Base-by-base conservation (phyloP, 495 filamentous ascomycete genomes). In the Lineolata rhizophorae region DNA sequence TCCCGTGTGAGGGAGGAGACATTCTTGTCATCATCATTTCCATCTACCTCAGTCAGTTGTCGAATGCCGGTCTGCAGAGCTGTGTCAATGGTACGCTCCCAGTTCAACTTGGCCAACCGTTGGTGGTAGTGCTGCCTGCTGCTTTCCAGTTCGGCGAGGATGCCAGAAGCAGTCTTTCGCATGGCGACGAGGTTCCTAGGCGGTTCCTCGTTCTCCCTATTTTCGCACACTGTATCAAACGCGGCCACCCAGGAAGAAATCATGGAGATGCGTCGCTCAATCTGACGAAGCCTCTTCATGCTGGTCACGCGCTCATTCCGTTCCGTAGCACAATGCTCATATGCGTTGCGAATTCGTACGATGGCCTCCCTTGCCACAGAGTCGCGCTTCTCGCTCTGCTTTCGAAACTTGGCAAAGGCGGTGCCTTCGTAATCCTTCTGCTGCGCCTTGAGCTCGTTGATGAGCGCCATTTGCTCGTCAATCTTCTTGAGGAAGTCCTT, bases 401-500 rank as follows among this genome's bases (percentile, higher is more conserved):
- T 92, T 42, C 66, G 67, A 54, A 93, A 91, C 51, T 94, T 95
- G 39, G 65, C 62, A 48, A 91, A 90, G 27, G 82, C 83, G 2
- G 69, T 57, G 22, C 64, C 73, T 46, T 95, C 91, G n/a, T 69
- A 70, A 35, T 95, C 77, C 50, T 79, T 92, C 45, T 91, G 77
- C 45, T 92, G 80, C 13, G 72, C 71, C 49, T 84, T 85, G 32
- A 99, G 65, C 45, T 94, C 83, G 45, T 91, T 90, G 46, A 94
- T 94, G 44, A 91, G 52, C 9, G 67, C 72, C 63, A 85, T 79
- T 49, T 94, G 84, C 57, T 92, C 83, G 46, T 92, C 83, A 59
- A 90, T 94, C 64, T 94, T 94, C 56, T 90, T 80, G 46, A 94
- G 50, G 56, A 85, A 94, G 51, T 94, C 84, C 57, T 95, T 99